phyloP scores from a whole-genome alignment of 2,329 filamentous ascomycete genomes.

The Talaromyces pinophilus region DNA sequence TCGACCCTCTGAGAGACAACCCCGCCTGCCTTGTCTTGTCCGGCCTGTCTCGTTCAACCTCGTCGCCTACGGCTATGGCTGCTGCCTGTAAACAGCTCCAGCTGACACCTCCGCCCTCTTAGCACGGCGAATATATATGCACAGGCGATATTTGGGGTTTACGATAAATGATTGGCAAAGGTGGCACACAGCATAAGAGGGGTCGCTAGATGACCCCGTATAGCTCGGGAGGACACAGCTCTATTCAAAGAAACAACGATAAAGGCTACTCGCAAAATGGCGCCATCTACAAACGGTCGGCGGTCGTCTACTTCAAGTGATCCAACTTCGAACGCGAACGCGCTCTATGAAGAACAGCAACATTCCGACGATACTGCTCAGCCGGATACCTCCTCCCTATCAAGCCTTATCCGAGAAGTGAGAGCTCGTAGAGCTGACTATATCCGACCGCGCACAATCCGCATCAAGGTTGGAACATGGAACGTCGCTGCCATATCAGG shows the following conservation, averaged over 20 bases:
- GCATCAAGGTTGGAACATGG: slow-evolving; percentile 91
- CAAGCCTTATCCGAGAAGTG: slow-evolving; percentile 60
- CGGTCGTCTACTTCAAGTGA: slow-evolving; percentile 3
- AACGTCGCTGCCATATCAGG: slow-evolving; percentile 85
- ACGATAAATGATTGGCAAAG: slow-evolving; percentile 3
- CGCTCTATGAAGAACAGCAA: slow-evolving; percentile 15
- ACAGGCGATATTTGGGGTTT: background rate
- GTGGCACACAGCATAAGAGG: slow-evolving; percentile 7
- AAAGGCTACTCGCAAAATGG: slow-evolving; percentile 14
- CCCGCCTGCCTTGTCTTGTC: slow-evolving; percentile 11
- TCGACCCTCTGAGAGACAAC: background rate
- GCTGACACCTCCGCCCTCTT: background rate
- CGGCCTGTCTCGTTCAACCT: background rate
- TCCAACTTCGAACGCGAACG: background rate
- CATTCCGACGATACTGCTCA: slow-evolving; percentile 26
- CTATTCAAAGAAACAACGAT: background rate
- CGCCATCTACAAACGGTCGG: slow-evolving; percentile 12
- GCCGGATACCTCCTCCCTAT: slow-evolving; percentile 32
- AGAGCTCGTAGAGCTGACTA: slow-evolving; percentile 77
- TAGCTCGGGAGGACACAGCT: slow-evolving; percentile 6
- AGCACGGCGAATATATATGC: background rate
- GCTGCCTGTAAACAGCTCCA: slow-evolving; percentile 11
- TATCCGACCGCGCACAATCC: slow-evolving; percentile 69
- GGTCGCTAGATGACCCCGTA: slow-evolving; percentile 13
- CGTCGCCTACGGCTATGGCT: slow-evolving; percentile 20